phyloP scores from a whole-genome alignment of 129 eudicot species.

The Oenanthe sinensis region DNA sequence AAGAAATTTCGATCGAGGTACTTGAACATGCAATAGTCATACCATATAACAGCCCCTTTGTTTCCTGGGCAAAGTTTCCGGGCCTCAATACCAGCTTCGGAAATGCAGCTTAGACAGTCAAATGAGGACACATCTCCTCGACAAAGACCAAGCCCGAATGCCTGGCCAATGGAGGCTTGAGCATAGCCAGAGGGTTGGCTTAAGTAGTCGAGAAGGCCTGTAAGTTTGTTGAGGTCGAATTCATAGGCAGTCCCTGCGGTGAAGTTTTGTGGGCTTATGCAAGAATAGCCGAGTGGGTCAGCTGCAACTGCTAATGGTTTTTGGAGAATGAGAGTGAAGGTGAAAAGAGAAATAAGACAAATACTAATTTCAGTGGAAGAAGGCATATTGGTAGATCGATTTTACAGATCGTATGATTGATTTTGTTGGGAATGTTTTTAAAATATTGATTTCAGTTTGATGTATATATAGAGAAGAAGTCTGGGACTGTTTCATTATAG shows the following conservation, averaged over 20 bases:
- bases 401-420: not conserved
- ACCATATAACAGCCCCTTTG: slow-evolving; percentile 1
- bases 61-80: not conserved
- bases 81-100: not conserved
- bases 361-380: not conserved
- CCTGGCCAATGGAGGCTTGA: not conserved
- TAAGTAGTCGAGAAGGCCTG: not conserved
- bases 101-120: not conserved
- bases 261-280: not conserved
- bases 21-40: not conserved
- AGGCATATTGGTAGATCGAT: not conserved
- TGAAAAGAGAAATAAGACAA: not conserved
- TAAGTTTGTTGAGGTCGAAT: not conserved
- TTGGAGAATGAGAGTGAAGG: not conserved
- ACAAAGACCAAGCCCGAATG: not conserved
- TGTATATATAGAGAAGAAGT: not conserved
- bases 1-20: not conserved
- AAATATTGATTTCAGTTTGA: not conserved
- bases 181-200: not conserved
- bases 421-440: not conserved
- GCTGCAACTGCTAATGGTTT: not conserved
- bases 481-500: not conserved
- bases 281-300: not conserved
- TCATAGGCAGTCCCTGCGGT: not conserved
- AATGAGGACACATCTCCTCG: not conserved